Conservation (phyloP, 202 grass and related monocot species). For the Zoysia matrella region DNA sequence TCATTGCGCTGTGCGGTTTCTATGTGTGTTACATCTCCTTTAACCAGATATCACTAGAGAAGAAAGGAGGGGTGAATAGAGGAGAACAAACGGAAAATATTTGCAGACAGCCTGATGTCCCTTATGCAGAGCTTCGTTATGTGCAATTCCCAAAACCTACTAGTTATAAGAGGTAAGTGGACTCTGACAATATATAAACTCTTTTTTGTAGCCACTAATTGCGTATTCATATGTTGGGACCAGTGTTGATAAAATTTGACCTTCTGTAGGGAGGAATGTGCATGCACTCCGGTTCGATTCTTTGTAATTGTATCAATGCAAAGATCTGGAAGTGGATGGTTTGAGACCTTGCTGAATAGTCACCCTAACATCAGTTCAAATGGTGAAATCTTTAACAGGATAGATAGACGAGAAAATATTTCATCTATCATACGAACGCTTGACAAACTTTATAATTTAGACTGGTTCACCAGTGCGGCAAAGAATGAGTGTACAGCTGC, state of each 20-base stretch:
- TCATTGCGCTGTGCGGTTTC: constrained; percentile 65
- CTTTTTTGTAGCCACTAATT: not conserved
- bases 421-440: constrained; percentile 72
- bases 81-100: constrained; percentile 9
- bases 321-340: constrained; percentile 96
- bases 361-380: constrained; percentile 97
- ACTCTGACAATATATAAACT: not conserved
- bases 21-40: constrained; percentile 75
- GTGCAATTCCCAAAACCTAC: constrained; percentile 80
- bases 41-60: constrained; percentile 67
- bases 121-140: constrained; percentile 51
- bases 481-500: constrained; percentile 94
- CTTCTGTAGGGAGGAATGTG: constrained; percentile 68
- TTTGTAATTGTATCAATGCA: constrained; percentile 94
- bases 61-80: constrained; percentile 2
- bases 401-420: constrained; percentile 69
- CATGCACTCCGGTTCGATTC: constrained; percentile 76
- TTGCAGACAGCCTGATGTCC: constrained; percentile 55
- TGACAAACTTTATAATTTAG: constrained; percentile 77
- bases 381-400: constrained; percentile 79
- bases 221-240: not conserved
- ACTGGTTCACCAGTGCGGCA: constrained; percentile 81
- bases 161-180: constrained; percentile 68
- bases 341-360: constrained; percentile 93
- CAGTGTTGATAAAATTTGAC: constrained; percentile 4